Percentiles rank a stretch among this genome's conserved stretches.
phyloP scores from a whole-genome alignment of 306 rosid genomes.

The Rosa chinensis region DNA sequence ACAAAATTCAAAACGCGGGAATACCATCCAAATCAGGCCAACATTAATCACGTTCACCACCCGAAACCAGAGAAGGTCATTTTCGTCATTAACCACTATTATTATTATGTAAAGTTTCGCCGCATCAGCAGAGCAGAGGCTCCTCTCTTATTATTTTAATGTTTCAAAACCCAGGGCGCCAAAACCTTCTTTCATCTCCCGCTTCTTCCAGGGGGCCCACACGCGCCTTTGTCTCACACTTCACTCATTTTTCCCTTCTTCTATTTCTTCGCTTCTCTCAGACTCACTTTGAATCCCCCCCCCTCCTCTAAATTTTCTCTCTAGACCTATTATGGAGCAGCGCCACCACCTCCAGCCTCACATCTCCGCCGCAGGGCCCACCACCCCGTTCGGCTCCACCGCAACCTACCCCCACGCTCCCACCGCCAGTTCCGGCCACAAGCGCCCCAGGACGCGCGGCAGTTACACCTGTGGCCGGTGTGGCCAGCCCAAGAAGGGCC shows the following conservation, averaged over 20 bases:
- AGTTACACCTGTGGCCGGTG: slow-evolving; percentile 88
- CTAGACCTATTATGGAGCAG: slow-evolving; percentile 12
- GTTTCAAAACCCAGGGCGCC: slow-evolving; percentile 45
- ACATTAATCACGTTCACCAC: neutral
- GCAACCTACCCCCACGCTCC: neutral
- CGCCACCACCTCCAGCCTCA: slow-evolving; percentile 37
- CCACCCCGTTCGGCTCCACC: slow-evolving; percentile 25
- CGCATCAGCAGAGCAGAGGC: neutral
- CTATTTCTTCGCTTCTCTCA: slow-evolving; percentile 11
- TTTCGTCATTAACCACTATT: neutral
- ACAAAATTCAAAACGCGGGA: slow-evolving; percentile 1
- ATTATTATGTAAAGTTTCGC: neutral
- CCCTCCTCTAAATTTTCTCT: neutral
- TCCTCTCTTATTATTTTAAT: slow-evolving; percentile 2
- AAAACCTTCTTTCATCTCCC: slow-evolving; percentile 32
- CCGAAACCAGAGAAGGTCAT: neutral
- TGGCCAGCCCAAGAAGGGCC: slow-evolving; percentile 88
- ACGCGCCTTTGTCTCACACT: neutral
- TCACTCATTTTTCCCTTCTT: neutral
- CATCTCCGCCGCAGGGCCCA: slow-evolving; percentile 19
- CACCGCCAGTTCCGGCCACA: slow-evolving; percentile 27
- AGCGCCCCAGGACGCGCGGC: slow-evolving; percentile 71
- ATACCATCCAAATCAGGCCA: neutral
- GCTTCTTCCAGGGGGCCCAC: slow-evolving; percentile 18
- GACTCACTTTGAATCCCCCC: neutral